Base-by-base conservation (phyloP, 345 rosid species). In the Aegle marmelos region DNA sequence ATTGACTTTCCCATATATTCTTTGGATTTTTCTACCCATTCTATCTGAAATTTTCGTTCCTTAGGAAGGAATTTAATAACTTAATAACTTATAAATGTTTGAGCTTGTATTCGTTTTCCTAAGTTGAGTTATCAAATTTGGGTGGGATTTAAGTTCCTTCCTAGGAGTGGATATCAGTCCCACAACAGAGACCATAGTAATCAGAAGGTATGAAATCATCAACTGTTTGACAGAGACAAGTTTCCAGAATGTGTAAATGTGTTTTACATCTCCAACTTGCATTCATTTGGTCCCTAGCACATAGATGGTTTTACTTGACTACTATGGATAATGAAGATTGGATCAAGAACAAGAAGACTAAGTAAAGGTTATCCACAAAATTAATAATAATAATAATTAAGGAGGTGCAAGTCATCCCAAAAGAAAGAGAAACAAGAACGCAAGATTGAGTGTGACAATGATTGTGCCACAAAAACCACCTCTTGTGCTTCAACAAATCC, bases 401-500 rank as follows among this genome's bases (percentile, higher is more conserved):
- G 50, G 7, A 11, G 65, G 13, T 13, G 54, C 31, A 72, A n/a
- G 22, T 36, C 10, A 9, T 61, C 27, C 37, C 69, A 45, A 59
- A 16, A 66, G 14, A 45, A 63, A 77, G 22, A 62, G 13, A 77
- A 30, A 41, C 25, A 73, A 53, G 21, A 22, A 50, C 7, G 37
- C 30, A 39, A 5, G 31, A 39, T 17, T 45, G 36, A 67, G 57
- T 62, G 28, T 16, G 53, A 34, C 61, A n/a, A 36, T 59, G 53
- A 27, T 24, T 62, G 48, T 59, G 68, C 62, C 64, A 50, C 37
- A 68, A 73, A 75, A 80, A 75, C 73, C 75, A 95, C 99, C 97
- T 94, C 92, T 79, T 90, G 94, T 60, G 98, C 98, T 82, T 89
- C 95, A 34, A 90, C 90, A 87, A 92, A 96, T 79, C 91, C 99